Evolutionary conservation across 345 rosid species (phyloP), one percentile per base, ranked within the genome.

Genomic region (Cardamine chenopodiifolia): DNA sequence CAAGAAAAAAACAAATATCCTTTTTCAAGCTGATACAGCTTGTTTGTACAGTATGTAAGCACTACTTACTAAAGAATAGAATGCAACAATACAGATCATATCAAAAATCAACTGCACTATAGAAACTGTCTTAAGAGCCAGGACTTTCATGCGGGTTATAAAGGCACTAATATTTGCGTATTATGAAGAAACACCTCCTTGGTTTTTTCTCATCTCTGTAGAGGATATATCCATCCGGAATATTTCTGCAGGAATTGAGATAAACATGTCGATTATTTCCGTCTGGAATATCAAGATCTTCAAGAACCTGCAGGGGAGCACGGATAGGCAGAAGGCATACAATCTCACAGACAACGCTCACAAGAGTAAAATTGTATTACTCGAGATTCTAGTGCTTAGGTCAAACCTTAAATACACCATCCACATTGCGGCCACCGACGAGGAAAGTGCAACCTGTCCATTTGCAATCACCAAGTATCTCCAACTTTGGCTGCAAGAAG

Each of bases 211-310:
- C 68, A 92, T 57, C 57, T 88, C 90, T 8, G 93, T 85, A 48
- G 99, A 92, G 54, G 97, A 90, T 59, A 92, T 76, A 77, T 95
- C 93, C 86, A 90, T 71, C 18, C 87, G 81, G 73, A 95, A 95
- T 37, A 0, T 73, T n/a, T 94, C 89, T 14, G 66, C 76, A 62
- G 97, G 91, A 82, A 92, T 81, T 8, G 97, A 65, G 55, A 82
- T 44, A 26, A 95, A 92, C 93, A 95, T 86, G 57, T 84, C 97
- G 34, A 37, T 77, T 54, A 95, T 54, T 67, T 64, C 80, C 74
- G n/a, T 83, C 86, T 54, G 97, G 97, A 71, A 92, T 86, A 61
- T 86, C 91, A 45, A 90, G 71, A 78, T 90, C 94, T 76, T 90
- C 89, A 10, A 90, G 92, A 74, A 86, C 91, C 99, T 95, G 86